Conservation (phyloP, 331 rosid genomes). For the Acacia pycnantha region DNA sequence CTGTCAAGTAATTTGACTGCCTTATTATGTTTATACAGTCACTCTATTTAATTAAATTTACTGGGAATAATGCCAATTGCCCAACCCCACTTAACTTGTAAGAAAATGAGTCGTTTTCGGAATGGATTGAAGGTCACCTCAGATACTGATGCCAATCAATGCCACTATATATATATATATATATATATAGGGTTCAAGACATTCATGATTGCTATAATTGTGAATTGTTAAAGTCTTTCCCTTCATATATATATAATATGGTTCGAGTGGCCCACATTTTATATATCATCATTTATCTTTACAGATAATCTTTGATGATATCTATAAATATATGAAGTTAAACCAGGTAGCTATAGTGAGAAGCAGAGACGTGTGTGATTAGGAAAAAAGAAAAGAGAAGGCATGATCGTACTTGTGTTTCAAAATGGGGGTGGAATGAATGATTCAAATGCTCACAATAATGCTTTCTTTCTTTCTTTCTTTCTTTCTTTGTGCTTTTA, state of each 20-base stretch:
- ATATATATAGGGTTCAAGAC: conserved; percentile 10
- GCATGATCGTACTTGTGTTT: conserved; percentile 53
- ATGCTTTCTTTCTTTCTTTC: background rate
- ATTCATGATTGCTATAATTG: conserved; percentile 33
- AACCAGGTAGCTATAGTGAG: background rate
- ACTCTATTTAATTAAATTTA: background rate
- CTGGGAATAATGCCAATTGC: background rate
- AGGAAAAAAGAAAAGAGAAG: conserved; percentile 37
- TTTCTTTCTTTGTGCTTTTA: conserved; percentile 12
- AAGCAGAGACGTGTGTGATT: conserved; percentile 4
- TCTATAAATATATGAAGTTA: background rate
- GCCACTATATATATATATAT: conserved; percentile 5
- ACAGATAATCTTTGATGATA: background rate
- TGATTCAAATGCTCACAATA: conserved; percentile 34
- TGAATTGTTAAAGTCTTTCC: background rate
- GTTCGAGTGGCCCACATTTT: conserved; percentile 32
- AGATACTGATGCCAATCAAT: conserved; percentile 27
- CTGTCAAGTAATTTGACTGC: background rate
- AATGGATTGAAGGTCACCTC: conserved; percentile 21
- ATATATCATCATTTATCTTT: background rate
- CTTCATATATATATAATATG: conserved; percentile 4
- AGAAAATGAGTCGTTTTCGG: background rate
- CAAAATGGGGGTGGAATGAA: conserved; percentile 38
- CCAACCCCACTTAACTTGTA: background rate
- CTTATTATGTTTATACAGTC: background rate